Base-by-base conservation (phyloP, 1,139 yeast genomes). In the Geotrichum histeridarum region DNA sequence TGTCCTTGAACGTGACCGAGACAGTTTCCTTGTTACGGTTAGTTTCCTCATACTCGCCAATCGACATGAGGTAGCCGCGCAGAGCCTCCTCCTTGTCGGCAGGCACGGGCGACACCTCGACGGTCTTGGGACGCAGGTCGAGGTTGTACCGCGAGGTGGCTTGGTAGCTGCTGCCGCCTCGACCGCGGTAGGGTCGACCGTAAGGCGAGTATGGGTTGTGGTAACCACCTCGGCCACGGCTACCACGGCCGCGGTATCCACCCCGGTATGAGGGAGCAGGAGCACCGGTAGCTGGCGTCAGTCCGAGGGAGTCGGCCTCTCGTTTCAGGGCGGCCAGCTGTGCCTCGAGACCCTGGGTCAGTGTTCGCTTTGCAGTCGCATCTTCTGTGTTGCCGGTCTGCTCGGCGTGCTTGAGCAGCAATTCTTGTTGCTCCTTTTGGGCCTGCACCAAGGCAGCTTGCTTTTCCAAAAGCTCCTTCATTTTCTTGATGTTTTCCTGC, bases 71-170 rank as follows among this genome's bases (percentile, higher is more conserved):
- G 35, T 49, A 57, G 3, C 51, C 45, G 17, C 68, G 60, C 33
- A 71, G 59, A 3, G 65, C 60, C 56, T 72, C 75, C 48, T 69
- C 72, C 39, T 64, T 62, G 30, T 63, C 70, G 2, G 58, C 57
- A 1, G 68, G 53, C 1, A 72, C 61, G 1, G 70, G 68, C 5
- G 57, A 55, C n/a, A 74, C 69, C 7, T 61, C 54, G 4, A 75
- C 70, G 27, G 65, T 61, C 53, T 66, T 70, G 3, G 78, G 75
- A 12, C 78, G 68, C 39, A 72, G 61, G 59, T 74, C 78, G 31
- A 74, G 64, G 50, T 63, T 68, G 55, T 61, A 60, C 30, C 69
- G 57, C 11, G 54, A 22, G 56, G 52, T 8, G 54, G 54, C 6
- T 63, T 48, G 8, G 48, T 44, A 50, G 48, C 54, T 55, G 45